Evolutionary conservation across 257 asterid genomes (phyloP), one percentile per base, ranked within the genome.

Genomic region (Echium plantagineum): DNA sequence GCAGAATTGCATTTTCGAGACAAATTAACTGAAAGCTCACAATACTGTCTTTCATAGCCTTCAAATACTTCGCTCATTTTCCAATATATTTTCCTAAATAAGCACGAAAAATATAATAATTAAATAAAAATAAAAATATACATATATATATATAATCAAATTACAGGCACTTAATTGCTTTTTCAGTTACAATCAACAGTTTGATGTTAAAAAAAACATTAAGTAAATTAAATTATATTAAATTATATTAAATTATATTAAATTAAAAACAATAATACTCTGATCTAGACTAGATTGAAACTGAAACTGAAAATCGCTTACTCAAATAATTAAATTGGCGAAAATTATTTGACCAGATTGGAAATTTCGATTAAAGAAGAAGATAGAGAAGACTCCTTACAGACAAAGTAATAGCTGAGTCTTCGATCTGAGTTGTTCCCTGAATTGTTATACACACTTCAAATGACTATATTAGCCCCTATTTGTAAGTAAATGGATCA

Each of bases 41-140:
- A 90, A 77, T 90, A 87, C 71, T 90, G 96, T 74, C 94, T 80
- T 74, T 90, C 96, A 56, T 90, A 90, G 64, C 94, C 94, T 74
- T 83, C 96, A 64, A 81, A 90, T 18, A 85, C 96, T 71, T 77
- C 85, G 71, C 97, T 87, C 96, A 90, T 87, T 70, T 73, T 78
- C 46, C 70, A 48, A 66, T 62, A 58, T 55, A 59, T 5, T 21
- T 31, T 5, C 59, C 61, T 35, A 58, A 38, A 28, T 19, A 38
- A 46, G 9, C 66, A 17, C 46, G 57, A n/a, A 18, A 59, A 24
- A 55, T 63, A 60, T 22, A 62, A 21, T 20, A 6, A 55, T 51
- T 24, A 52, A 20, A 32, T 47, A n/a, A n/a, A n/a, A n/a, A n/a
- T n/a, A n/a, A n/a, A 38, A 56, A 51, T 19, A 3, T 28, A 28